Evolutionary conservation across 148 eudicot genomes (phyloP).

Genomic region (Rhododendron molle): DNA sequence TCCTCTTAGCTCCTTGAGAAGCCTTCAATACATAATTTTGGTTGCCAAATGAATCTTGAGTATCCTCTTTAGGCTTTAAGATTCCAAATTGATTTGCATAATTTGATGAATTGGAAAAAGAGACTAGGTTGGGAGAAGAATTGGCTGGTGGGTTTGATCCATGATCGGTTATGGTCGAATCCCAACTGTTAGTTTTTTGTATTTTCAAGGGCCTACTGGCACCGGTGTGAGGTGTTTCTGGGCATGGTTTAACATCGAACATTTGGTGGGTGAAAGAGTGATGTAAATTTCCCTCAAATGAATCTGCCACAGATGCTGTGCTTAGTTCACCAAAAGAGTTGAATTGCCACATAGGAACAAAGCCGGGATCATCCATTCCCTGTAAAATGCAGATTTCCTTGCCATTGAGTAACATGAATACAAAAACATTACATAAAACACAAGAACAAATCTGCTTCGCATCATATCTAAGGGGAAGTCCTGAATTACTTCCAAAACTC

Average conservation of each 20-base stretch:
- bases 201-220: slow-evolving; percentile 30
- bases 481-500: background rate
- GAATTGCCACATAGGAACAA: slow-evolving; percentile 17
- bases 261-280: slow-evolving; percentile 23
- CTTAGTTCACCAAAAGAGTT: slow-evolving; percentile 39
- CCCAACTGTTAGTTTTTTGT: slow-evolving; percentile 21
- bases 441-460: background rate
- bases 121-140: slow-evolving; percentile 17
- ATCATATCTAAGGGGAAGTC: background rate
- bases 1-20: slow-evolving; percentile 29
- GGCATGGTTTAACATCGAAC: slow-evolving; percentile 23
- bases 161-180: slow-evolving; percentile 7
- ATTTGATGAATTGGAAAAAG: slow-evolving; percentile 25
- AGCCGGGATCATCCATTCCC: slow-evolving; percentile 57
- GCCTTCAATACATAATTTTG: slow-evolving; percentile 26
- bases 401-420: background rate
- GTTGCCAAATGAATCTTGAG: slow-evolving; percentile 22
- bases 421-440: background rate
- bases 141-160: slow-evolving; percentile 17
- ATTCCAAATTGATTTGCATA: slow-evolving; percentile 20
- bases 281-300: slow-evolving; percentile 21
- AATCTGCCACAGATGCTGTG: slow-evolving; percentile 20
- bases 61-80: slow-evolving; percentile 37
- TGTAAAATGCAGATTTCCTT: slow-evolving; percentile 11
- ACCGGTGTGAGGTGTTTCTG: slow-evolving; percentile 16